Percentiles rank a stretch among this genome's conserved stretches.
Evolutionary conservation across 805 yeast species (phyloP).

Genomic region (Kazachstania taianensis): DNA sequence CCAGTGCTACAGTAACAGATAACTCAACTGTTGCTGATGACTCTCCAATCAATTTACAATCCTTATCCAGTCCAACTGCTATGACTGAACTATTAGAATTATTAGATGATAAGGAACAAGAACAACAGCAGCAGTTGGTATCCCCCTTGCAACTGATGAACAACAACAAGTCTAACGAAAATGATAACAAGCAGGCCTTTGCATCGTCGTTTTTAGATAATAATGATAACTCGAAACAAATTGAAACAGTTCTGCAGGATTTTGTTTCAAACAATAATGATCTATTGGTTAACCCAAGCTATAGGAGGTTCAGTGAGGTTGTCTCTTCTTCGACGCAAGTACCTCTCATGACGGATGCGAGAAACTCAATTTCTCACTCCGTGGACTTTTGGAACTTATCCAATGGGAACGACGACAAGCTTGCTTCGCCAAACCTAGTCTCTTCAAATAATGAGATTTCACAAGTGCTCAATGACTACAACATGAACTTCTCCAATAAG

Average conservation of each 20-base stretch:
- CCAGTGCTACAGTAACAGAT: background rate
- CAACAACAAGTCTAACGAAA: background rate
- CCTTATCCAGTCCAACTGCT: constrained; percentile 14
- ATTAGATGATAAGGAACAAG: constrained; percentile 13
- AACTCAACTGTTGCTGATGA: constrained; percentile 1
- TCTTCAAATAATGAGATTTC: constrained; percentile 16
- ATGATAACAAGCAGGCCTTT: too few species aligned
- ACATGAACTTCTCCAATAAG: constrained; percentile 13
- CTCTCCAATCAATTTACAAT: constrained; percentile 1
- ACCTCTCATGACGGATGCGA: constrained; percentile 10
- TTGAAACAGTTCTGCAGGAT: constrained; percentile 1
- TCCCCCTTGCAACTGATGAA: constrained; percentile 2
- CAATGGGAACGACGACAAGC: constrained; percentile 2
- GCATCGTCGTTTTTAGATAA: background rate
- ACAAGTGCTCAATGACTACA: constrained; percentile 21
- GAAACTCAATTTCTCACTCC: constrained; percentile 24
- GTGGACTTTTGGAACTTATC: constrained; percentile 24
- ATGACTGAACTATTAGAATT: constrained; percentile 22
- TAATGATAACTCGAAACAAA: background rate
- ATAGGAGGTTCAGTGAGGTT: constrained; percentile 13
- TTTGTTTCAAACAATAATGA: background rate
- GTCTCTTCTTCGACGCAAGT: constrained; percentile 11
- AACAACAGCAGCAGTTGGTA: background rate
- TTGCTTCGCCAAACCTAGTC: background rate
- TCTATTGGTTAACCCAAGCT: background rate